Evolutionary conservation across 208 protist genomes (phyloP).

Genomic region (Crithidia sp.): DNA sequence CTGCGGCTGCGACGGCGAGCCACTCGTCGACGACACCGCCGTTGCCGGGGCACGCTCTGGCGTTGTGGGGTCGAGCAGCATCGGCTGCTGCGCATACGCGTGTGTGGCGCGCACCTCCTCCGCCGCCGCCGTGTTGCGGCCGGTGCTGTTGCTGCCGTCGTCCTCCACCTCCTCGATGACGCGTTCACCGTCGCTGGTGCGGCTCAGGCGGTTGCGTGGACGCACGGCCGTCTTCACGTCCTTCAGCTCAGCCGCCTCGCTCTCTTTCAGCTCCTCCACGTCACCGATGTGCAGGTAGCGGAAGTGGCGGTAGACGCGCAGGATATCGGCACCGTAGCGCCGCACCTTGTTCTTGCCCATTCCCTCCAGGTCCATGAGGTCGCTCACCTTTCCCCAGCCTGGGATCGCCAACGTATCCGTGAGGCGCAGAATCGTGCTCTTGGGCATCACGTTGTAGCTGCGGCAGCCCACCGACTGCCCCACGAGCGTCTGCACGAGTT

Average conservation of each 20-base stretch:
- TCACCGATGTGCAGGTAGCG: slow-evolving; percentile 84
- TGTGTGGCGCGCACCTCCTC: slow-evolving; percentile 10
- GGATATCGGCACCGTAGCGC: slow-evolving; percentile 82
- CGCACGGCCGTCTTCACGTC: slow-evolving; percentile 52
- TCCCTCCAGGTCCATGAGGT: slow-evolving; percentile 83
- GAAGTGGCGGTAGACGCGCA: slow-evolving; percentile 79
- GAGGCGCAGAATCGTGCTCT: slow-evolving; percentile 80
- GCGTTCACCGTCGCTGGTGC: slow-evolving; percentile 27
- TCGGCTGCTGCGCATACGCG: slow-evolving; percentile 19
- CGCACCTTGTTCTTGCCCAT: slow-evolving; percentile 90
- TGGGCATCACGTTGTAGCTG: slow-evolving; percentile 87
- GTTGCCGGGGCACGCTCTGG: slow-evolving; percentile 43
- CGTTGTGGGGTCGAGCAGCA: slow-evolving; percentile 30
- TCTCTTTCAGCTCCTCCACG: slow-evolving; percentile 62
- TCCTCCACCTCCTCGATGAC: slow-evolving; percentile 23
- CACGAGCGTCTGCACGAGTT: slow-evolving; percentile 74
- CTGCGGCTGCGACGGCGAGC: slow-evolving; percentile 24
- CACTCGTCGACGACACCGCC: slow-evolving; percentile 5
- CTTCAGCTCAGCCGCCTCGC: slow-evolving; percentile 62
- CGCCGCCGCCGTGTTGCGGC: neutral
- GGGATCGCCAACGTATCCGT: slow-evolving; percentile 66
- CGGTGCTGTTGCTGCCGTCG: slow-evolving; percentile 5
- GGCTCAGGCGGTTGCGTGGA: slow-evolving; percentile 48
- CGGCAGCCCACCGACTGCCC: slow-evolving; percentile 74
- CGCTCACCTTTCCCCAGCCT: slow-evolving; percentile 67